Conservation (phyloP, 2,329 filamentous ascomycete species). For the Exophiala dermatitidis region DNA sequence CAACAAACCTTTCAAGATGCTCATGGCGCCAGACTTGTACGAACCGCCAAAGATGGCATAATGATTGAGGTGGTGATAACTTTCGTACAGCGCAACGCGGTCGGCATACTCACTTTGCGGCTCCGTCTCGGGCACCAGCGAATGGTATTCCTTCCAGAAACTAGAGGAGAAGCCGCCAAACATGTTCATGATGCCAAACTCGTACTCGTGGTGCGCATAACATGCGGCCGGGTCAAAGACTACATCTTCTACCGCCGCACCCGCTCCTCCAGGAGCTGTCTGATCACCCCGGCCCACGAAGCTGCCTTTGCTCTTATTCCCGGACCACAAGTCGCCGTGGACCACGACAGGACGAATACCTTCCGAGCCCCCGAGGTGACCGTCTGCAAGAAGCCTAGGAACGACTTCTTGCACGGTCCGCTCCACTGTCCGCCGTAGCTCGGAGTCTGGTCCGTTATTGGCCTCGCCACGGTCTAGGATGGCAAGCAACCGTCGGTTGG, state of each 20-base stretch:
- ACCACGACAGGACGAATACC: constrained; percentile 69
- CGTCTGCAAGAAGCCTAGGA: constrained; percentile 65
- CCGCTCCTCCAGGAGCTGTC: constrained; percentile 31
- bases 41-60: constrained; percentile 74
- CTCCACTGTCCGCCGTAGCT: constrained; percentile 59
- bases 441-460: constrained; percentile 58
- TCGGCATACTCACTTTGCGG: constrained; percentile 80
- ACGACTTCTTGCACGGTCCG: constrained; percentile 58
- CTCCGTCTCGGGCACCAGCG: constrained; percentile 68
- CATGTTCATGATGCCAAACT: constrained; percentile 92
- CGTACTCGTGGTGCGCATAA: constrained; percentile 84
- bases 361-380: constrained; percentile 51
- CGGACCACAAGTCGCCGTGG: constrained; percentile 91
- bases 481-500: constrained; percentile 61
- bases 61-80: constrained; percentile 87
- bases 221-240: constrained; percentile 75
- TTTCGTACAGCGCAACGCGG: constrained; percentile 72
- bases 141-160: constrained; percentile 73
- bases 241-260: constrained; percentile 57
- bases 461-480: constrained; percentile 54
- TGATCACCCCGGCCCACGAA: constrained; percentile 43
- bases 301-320: constrained; percentile 64
- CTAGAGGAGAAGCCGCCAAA: constrained; percentile 73
- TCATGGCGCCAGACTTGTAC: constrained; percentile 68
- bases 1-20: constrained; percentile 68